Percentiles rank a stretch among this genome's conserved stretches.
Conservation (phyloP, 306 rosid species). For the Cucurbita ficifolia region DNA sequence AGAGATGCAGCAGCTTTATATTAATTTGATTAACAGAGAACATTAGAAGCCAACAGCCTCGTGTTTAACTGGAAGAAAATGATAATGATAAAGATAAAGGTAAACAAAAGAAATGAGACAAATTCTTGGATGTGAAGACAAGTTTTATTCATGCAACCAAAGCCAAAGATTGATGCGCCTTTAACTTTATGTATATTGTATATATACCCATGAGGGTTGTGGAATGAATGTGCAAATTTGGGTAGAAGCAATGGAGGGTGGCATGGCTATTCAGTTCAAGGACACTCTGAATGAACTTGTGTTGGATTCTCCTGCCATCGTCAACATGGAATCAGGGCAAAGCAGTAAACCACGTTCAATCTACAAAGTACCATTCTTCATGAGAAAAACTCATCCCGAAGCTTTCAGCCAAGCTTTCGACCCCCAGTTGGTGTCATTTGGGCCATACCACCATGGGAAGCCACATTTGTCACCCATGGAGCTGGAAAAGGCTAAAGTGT, state of each 20-base stretch:
- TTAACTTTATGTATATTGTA: background rate
- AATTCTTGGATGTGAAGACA: background rate
- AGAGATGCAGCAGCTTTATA: too few species aligned
- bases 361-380: slow-evolving; percentile 21
- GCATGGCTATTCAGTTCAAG: background rate
- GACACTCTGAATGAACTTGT: background rate
- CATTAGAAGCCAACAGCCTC: background rate
- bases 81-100: background rate
- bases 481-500: slow-evolving; percentile 31
- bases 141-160: background rate
- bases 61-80: background rate
- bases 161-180: background rate
- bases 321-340: background rate
- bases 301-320: background rate
- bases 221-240: background rate
- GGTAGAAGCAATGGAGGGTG: background rate
- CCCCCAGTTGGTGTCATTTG: slow-evolving; percentile 40
- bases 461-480: slow-evolving; percentile 13
- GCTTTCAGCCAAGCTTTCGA: slow-evolving; percentile 29
- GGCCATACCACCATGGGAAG: slow-evolving; percentile 34
- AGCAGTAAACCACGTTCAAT: slow-evolving; percentile 10
- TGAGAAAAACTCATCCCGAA: slow-evolving; percentile 3
- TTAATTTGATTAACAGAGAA: too few species aligned
- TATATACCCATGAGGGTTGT: background rate
- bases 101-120: background rate